phyloP scores from a whole-genome alignment of 805 yeast species.

The Pichia gijzeniarum region DNA sequence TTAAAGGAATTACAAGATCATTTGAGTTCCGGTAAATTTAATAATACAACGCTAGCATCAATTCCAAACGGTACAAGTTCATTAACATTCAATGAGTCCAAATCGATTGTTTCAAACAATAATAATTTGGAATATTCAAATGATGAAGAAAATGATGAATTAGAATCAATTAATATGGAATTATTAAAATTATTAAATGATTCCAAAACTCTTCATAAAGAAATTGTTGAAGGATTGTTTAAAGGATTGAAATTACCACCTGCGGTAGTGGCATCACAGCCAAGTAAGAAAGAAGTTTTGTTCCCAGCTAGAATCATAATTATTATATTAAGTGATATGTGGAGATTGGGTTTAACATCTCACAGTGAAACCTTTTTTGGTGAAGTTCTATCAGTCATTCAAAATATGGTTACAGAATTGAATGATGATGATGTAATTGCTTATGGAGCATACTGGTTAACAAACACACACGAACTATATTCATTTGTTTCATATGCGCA shows the following conservation, averaged over 20 bases:
- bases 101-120: not conserved
- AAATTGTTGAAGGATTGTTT: conserved; percentile 79
- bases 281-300: conserved; percentile 82
- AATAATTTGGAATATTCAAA: not conserved
- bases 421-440: conserved; percentile 83
- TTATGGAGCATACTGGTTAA: conserved; percentile 95
- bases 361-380: conserved; percentile 90
- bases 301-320: conserved; percentile 96
- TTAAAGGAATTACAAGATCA: conserved; percentile 30
- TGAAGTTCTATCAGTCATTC: conserved; percentile 80
- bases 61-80: conserved; percentile 13
- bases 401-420: conserved; percentile 68
- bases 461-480: conserved; percentile 91
- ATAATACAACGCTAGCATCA: conserved; percentile 10
- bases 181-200: conserved; percentile 64
- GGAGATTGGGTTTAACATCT: conserved; percentile 91
- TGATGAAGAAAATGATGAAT: conserved; percentile 36
- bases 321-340: conserved; percentile 90
- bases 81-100: conserved; percentile 13
- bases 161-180: conserved; percentile 71
- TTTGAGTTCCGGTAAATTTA: conserved; percentile 16
- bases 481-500: conserved; percentile 95
- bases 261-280: conserved; percentile 75
- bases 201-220: conserved; percentile 66
- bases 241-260: conserved; percentile 82